Conservation (phyloP, 1,284 basidiomycete species). For the Omphalotus olearius region DNA sequence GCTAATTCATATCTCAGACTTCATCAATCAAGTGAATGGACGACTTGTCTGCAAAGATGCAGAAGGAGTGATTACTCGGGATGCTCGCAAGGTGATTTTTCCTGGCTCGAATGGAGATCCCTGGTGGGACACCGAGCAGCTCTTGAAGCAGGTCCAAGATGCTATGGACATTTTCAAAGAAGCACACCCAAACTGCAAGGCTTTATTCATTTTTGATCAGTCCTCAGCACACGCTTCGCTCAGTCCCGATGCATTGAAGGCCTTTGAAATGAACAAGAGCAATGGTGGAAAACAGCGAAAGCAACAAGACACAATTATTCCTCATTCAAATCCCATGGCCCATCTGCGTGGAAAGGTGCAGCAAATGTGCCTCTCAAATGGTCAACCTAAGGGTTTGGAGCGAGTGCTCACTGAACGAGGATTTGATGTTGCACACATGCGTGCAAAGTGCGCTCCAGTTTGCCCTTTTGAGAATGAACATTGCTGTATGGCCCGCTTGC, state of each 20-base stretch:
- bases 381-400: constrained; percentile 22
- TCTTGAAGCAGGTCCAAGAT: constrained; percentile 21
- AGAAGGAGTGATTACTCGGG: constrained; percentile 18
- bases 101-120: constrained; percentile 18
- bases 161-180: constrained; percentile 23
- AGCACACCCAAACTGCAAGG: constrained; percentile 20
- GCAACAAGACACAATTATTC: constrained; percentile 26
- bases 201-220: constrained; percentile 29
- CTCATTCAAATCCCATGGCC: constrained; percentile 19
- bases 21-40: constrained; percentile 19
- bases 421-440: constrained; percentile 15
- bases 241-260: constrained; percentile 23
- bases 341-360: constrained; percentile 18
- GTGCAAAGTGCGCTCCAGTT: constrained; percentile 23
- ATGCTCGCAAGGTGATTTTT: constrained; percentile 20
- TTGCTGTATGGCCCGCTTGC: constrained; percentile 30
- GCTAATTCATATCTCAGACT: constrained; percentile 19
- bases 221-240: constrained; percentile 28
- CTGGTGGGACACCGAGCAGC: constrained; percentile 21
- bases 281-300: constrained; percentile 26
- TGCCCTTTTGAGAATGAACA: constrained; percentile 22
- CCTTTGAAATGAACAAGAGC: constrained; percentile 28
- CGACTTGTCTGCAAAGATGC: constrained; percentile 16
- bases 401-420: constrained; percentile 24
- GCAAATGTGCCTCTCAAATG: constrained; percentile 21